Evolutionary conservation across 768 basidiomycete species (phyloP), one percentile per base, ranked within the genome.

Genomic region (Mycena filopes): DNA sequence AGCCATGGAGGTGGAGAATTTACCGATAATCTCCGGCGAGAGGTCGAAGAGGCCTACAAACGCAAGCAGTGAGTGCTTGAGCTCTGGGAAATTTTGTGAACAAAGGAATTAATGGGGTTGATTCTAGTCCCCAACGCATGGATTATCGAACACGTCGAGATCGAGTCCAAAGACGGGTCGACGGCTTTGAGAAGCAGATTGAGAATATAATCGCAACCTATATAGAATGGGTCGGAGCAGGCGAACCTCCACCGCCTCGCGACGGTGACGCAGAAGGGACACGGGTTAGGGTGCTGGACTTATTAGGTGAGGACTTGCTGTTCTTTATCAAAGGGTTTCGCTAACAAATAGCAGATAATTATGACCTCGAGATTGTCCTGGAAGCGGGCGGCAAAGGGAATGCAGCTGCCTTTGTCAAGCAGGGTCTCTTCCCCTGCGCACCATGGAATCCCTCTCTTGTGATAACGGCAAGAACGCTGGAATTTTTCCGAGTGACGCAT

Each of bases 1-100:
- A 55, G 54, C 23, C 54, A 55, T 42, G 54, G 16, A 5, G 54
- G 54, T 1, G 54, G 51, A 25, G 51, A 54, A 40, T 23, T 54
- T 10, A 12, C 10, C 1, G 51, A 54, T n/a, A 25, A 33, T 13
- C 12, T 54, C 5, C 26, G 38, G 23, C 13, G 25, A 25, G 51
- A 41, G 20, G 18, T 54, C 7, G 54, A 55, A 25, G 54, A 26
- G 21, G 54, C 41, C n/a, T 10, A 9, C 3, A 38, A 16, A 23
- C 23, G 18, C 6, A 25, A 28, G 28, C 26, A 33, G 54, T 55
- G 15, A 3, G 25, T 26, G 9, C 28, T 42, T 41, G 25, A 8
- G 41, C 36, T 21, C 21, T 16, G n/a, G n/a, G n/a, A n/a, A n/a
- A 13, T 15, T 40, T 21, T 15, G 16, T 18, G 4, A 1, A 8